phyloP scores from a whole-genome alignment of 2,329 filamentous ascomycete genomes.

The Emericellopsis atlantica region DNA sequence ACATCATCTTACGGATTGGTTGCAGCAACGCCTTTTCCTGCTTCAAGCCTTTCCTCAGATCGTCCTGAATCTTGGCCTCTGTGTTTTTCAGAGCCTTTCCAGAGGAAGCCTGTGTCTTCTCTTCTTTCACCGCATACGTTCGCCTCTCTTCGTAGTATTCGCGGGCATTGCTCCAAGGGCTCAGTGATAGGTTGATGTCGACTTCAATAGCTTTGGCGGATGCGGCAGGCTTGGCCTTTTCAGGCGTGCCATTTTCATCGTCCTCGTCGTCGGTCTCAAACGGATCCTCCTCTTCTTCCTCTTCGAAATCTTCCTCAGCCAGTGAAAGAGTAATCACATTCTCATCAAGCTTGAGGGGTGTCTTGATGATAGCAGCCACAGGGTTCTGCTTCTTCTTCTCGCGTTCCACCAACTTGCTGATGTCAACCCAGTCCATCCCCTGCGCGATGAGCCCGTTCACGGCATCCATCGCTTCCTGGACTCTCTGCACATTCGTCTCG shows the following conservation, averaged over 20 bases:
- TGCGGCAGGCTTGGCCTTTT: conserved; percentile 19
- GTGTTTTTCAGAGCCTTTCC: conserved; percentile 76
- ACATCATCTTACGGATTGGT: conserved; percentile 70
- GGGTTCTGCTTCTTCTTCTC: conserved; percentile 73
- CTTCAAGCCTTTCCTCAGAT: conserved; percentile 79
- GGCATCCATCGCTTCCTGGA: conserved; percentile 85
- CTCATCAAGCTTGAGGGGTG: conserved; percentile 82
- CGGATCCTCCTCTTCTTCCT: conserved; percentile 45
- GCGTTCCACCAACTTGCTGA: conserved; percentile 75
- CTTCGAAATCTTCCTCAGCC: conserved; percentile 53
- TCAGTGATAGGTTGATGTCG: conserved; percentile 73
- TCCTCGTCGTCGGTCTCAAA: conserved; percentile 54
- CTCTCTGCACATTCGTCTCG: conserved; percentile 77
- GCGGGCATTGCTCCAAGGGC: conserved; percentile 79
- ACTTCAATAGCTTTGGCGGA: conserved; percentile 49
- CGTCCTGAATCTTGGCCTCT: conserved; percentile 74
- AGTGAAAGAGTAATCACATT: conserved; percentile 76
- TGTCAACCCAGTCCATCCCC: conserved; percentile 96
- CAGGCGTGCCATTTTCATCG: conserved; percentile 19
- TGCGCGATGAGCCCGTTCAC: conserved; percentile 85
- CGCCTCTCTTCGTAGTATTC: conserved; percentile 89
- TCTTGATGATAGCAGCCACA: conserved; percentile 74
- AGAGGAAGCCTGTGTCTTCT: conserved; percentile 75
- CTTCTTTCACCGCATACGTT: conserved; percentile 70
- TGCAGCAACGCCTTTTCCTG: conserved; percentile 82